phyloP scores from a whole-genome alignment of 2,329 filamentous ascomycete genomes.

The Periconia macrospinosa region DNA sequence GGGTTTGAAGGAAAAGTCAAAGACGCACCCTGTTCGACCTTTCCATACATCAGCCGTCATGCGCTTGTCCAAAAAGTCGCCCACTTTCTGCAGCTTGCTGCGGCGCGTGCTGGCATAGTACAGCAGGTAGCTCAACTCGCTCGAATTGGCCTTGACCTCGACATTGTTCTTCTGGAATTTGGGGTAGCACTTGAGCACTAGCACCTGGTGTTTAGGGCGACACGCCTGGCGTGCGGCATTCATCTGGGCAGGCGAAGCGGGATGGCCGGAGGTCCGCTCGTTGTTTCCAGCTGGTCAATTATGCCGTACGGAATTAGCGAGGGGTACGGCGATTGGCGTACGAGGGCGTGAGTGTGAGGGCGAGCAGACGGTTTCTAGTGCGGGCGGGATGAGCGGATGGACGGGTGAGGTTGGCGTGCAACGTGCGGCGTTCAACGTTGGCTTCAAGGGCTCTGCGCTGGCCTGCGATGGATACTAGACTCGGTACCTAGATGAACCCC shows the following conservation, averaged over 20 bases:
- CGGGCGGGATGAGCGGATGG: no score
- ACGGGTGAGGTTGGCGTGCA: no score
- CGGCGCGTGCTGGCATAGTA: slow-evolving; percentile 95
- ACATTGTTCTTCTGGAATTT: slow-evolving; percentile 82
- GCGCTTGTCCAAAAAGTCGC: slow-evolving; percentile 91
- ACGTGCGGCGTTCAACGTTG: no score
- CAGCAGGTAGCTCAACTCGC: slow-evolving; percentile 93
- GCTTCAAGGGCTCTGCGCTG: no score
- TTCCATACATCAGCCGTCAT: slow-evolving; percentile 90
- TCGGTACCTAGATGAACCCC: no score
- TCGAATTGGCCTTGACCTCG: slow-evolving; percentile 93
- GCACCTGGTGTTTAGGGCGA: slow-evolving; percentile 94
- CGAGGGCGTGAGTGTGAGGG: no score
- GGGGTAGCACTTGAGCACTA: slow-evolving; percentile 95
- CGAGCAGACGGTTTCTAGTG: no score
- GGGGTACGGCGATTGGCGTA: neutral
- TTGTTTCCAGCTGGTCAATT: neutral
- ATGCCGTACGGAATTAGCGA: neutral
- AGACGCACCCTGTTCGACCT: slow-evolving; percentile 73
- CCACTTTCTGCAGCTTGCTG: slow-evolving; percentile 95
- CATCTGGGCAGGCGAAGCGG: slow-evolving; percentile 44
- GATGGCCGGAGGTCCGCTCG: neutral
- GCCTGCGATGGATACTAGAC: no score
- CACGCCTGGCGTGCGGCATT: slow-evolving; percentile 62
- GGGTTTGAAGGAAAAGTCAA: neutral